A percentile compares a stretch with the other conserved stretches of the same genome.
phyloP scores from a whole-genome alignment of 306 rosid species.

The Rosa persica region DNA sequence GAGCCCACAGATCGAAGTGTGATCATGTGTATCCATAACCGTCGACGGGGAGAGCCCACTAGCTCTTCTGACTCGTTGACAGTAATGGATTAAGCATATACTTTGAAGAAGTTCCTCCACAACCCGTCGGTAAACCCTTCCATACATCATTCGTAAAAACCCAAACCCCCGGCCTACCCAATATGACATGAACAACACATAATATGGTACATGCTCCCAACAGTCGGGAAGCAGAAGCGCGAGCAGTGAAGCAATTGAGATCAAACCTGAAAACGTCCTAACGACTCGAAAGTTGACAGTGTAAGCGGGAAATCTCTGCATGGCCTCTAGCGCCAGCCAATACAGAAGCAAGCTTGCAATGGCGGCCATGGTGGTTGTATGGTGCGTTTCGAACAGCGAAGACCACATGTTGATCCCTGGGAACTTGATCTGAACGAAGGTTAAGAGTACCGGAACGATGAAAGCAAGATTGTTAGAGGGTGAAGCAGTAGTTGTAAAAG shows the following conservation, averaged over 20 bases:
- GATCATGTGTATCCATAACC: neutral
- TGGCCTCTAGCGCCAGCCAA: neutral
- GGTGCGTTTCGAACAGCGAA: neutral
- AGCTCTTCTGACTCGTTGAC: neutral
- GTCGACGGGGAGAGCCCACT: neutral
- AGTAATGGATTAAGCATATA: neutral
- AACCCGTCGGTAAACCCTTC: neutral
- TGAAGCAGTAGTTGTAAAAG: too few species aligned
- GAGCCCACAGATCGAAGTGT: too few species aligned
- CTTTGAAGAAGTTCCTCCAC: too few species aligned
- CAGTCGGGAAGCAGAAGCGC: neutral
- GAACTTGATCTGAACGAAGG: neutral
- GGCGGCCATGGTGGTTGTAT: neutral
- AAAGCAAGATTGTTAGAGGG: neutral
- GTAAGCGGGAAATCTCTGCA: neutral
- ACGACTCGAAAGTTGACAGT: neutral
- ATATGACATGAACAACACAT: neutral
- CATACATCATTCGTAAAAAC: neutral
- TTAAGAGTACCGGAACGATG: neutral
- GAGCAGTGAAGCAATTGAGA: neutral
- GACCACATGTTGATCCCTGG: neutral
- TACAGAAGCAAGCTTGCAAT: neutral
- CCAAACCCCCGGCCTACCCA: neutral
- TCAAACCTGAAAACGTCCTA: neutral
- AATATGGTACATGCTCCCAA: neutral